Evolutionary conservation across 2,329 filamentous ascomycete genomes (phyloP).

Genomic region (Colletotrichum shisoi): DNA sequence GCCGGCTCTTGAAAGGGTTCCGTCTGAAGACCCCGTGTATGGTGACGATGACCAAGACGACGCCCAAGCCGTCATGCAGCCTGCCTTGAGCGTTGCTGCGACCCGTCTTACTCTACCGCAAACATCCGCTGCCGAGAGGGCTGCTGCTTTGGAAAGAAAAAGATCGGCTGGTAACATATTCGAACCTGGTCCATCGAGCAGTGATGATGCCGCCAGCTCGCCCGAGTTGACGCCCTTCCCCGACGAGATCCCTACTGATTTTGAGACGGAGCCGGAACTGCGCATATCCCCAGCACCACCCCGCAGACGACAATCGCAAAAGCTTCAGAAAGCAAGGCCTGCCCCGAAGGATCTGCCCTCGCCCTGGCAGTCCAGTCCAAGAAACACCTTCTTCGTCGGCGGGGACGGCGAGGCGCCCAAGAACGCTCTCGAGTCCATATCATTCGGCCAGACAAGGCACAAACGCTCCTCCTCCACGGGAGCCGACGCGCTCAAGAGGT

Average conservation of each 20-base stretch:
- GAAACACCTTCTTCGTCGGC: conserved; percentile 48
- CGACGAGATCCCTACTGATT: conserved; percentile 34
- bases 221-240: conserved; percentile 36
- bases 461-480: conserved; percentile 64
- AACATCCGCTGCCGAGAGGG: conserved; percentile 67
- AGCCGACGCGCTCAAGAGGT: conserved; percentile 64
- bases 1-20: conserved; percentile 28
- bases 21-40: conserved; percentile 49
- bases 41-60: conserved; percentile 58
- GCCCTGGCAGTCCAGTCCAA: conserved; percentile 55
- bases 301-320: conserved; percentile 25
- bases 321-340: conserved; percentile 31
- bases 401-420: conserved; percentile 43
- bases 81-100: conserved; percentile 64
- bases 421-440: conserved; percentile 53
- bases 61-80: conserved; percentile 67
- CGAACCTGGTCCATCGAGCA: conserved; percentile 24
- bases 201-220: conserved; percentile 36
- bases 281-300: conserved; percentile 28
- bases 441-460: conserved; percentile 58
- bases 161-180: conserved; percentile 52
- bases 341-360: conserved; percentile 42
- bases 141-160: conserved; percentile 60
- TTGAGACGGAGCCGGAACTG: conserved; percentile 32
- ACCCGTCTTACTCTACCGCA: conserved; percentile 63